Conservation (phyloP, 2,329 filamentous ascomycete species). For the Penicillium italicum region DNA sequence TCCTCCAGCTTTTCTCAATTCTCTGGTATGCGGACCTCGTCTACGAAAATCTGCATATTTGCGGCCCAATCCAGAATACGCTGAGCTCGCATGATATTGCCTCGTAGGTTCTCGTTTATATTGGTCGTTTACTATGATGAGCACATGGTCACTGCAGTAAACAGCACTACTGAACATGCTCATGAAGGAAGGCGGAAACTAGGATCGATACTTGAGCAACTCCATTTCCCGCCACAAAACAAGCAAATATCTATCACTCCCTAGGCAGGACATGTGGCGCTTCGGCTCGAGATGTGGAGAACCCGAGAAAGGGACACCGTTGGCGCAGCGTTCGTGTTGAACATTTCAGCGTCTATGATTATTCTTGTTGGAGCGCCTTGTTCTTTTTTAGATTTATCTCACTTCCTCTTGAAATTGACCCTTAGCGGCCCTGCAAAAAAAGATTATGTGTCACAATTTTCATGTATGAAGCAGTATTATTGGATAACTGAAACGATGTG, state of each 20-base stretch:
- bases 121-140: neutral
- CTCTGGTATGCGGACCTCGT: neutral
- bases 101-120: neutral
- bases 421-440: neutral
- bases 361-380: neutral
- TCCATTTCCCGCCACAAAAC: neutral
- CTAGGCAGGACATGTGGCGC: neutral
- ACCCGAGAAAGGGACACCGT: neutral
- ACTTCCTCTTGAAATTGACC: neutral
- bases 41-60: neutral
- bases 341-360: neutral
- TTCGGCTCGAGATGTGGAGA: neutral
- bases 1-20: neutral
- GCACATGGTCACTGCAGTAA: too few species aligned
- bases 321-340: too few species aligned
- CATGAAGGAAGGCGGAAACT: neutral
- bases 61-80: neutral
- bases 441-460: neutral
- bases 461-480: neutral
- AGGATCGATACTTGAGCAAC: neutral
- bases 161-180: neutral
- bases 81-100: neutral
- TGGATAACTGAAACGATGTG: neutral
- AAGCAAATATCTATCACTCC: neutral
- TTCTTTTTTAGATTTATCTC: neutral